Evolutionary conservation across 2,329 filamentous ascomycete genomes (phyloP).

Genomic region (Fusarium coicis): DNA sequence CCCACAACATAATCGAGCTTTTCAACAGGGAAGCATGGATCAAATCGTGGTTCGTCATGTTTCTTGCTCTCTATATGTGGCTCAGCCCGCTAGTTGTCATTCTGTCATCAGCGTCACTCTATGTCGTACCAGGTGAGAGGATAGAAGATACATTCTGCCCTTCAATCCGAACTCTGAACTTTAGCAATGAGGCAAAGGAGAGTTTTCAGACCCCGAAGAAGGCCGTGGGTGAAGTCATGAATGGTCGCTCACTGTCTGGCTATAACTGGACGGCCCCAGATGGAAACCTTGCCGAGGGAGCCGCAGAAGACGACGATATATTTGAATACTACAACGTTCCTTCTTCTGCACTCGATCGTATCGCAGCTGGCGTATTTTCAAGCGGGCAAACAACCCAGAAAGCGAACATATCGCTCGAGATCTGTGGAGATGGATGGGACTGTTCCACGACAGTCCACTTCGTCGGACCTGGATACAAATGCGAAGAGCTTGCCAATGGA

Average conservation of each 20-base stretch:
- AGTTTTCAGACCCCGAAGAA: neutral
- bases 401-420: constrained; percentile 5
- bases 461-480: constrained; percentile 36
- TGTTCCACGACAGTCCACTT: constrained; percentile 36
- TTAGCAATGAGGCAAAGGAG: constrained; percentile 30
- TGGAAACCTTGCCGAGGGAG: neutral
- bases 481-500: constrained; percentile 24
- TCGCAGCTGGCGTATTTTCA: constrained; percentile 29
- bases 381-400: constrained; percentile 18
- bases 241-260: constrained; percentile 22
- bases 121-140: constrained; percentile 4
- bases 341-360: neutral
- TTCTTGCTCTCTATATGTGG: constrained; percentile 38
- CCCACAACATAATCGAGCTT: constrained; percentile 21
- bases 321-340: constrained; percentile 35
- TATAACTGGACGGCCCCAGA: constrained; percentile 24
- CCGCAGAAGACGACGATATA: neutral
- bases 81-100: constrained; percentile 34
- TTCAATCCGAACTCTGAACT: constrained; percentile 36
- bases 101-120: constrained; percentile 31
- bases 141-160: constrained; percentile 15
- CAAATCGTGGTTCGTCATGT: constrained; percentile 38
- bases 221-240: constrained; percentile 7
- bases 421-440: constrained; percentile 36
- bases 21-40: constrained; percentile 36